Conservation (phyloP, 2,329 filamentous ascomycete species). For the Neopestalotiopsis rosae region DNA sequence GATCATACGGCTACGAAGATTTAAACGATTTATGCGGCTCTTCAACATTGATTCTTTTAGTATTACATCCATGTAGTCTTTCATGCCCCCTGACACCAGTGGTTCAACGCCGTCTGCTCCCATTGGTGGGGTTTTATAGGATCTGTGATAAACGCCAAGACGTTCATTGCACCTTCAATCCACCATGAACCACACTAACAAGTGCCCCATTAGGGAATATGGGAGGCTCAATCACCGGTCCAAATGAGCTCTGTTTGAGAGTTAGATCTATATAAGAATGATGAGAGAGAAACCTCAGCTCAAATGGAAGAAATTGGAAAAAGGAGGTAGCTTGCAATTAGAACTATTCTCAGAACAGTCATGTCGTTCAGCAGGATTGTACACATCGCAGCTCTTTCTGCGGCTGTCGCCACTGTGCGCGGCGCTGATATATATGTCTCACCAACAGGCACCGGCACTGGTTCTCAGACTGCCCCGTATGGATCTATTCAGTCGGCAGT, state of each 20-base stretch:
- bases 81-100: not conserved
- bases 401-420: not conserved
- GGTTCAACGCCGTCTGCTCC: not conserved
- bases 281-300: not conserved
- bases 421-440: conserved; percentile 50
- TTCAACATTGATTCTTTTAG: too few species aligned
- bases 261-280: not conserved
- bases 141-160: not conserved
- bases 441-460: conserved; percentile 44
- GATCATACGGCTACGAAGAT: too few species aligned
- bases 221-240: not conserved
- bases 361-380: not conserved
- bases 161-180: not conserved
- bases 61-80: too few species aligned
- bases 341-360: not conserved
- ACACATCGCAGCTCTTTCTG: conserved; percentile 1
- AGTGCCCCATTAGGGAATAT: not conserved
- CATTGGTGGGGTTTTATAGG: conserved; percentile 1
- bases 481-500: conserved; percentile 53
- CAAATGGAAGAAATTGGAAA: not conserved
- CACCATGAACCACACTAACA: not conserved
- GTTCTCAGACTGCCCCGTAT: conserved; percentile 45
- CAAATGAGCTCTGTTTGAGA: not conserved
- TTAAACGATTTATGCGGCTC: too few species aligned
- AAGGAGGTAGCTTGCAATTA: not conserved